Percentiles rank a stretch among this genome's conserved stretches.
Evolutionary conservation across 1,284 basidiomycete genomes (phyloP).

Genomic region (Leccinum pachyderme): DNA sequence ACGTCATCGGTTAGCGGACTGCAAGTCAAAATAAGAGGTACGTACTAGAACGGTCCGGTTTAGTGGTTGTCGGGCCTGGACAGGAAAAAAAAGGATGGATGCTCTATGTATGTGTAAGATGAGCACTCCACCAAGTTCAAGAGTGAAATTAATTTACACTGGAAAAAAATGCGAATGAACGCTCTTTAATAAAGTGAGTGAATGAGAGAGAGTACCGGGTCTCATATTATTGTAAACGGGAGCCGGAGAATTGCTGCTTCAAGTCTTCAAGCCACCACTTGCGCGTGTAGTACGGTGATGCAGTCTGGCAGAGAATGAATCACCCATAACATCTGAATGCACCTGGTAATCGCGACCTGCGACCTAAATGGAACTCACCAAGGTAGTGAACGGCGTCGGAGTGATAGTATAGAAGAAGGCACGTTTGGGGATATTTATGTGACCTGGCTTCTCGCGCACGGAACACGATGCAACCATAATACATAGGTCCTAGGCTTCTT

Average conservation of each 20-base stretch:
- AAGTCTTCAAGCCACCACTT: not conserved
- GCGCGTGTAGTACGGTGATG: not conserved
- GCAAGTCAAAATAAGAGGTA: not conserved
- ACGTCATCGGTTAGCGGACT: not conserved
- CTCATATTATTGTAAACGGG: not conserved
- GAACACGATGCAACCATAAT: not conserved
- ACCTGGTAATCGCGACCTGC: not conserved
- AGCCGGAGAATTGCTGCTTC: not conserved
- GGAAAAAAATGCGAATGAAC: too few species aligned
- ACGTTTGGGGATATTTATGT: not conserved
- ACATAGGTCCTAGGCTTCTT: not conserved
- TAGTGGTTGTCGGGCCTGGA: not conserved
- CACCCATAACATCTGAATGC: not conserved
- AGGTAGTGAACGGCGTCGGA: not conserved
- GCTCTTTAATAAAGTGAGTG: too few species aligned
- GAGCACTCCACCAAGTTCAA: not conserved
- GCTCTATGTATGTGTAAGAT: slow-evolving; percentile 3
- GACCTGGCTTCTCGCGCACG: not conserved
- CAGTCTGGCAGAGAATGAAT: not conserved
- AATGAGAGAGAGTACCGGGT: too few species aligned
- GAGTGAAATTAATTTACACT: not conserved
- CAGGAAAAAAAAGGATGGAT: not conserved
- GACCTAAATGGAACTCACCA: not conserved
- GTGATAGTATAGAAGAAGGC: not conserved
- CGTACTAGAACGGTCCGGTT: not conserved